Conservation (phyloP, 2,329 filamentous ascomycete genomes). For the Teratosphaeria zuluensis region DNA sequence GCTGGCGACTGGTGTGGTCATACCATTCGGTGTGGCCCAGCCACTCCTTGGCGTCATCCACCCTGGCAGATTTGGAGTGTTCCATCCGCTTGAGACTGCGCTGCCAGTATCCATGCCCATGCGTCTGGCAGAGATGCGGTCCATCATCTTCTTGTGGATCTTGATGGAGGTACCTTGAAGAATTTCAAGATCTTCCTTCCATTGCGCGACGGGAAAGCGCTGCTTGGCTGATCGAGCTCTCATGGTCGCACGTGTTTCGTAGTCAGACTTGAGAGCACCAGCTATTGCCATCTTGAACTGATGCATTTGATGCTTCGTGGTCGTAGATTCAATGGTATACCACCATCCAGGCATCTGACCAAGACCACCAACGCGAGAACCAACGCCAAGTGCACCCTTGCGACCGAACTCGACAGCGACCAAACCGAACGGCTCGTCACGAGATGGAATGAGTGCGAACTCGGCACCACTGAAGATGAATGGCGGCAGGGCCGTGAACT, state of each 20-base stretch:
- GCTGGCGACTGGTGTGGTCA: constrained; percentile 23
- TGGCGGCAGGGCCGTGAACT: constrained; percentile 57
- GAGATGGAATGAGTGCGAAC: constrained; percentile 57
- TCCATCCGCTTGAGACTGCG: constrained; percentile 23
- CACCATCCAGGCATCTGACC: constrained; percentile 66
- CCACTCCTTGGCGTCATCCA: constrained; percentile 34
- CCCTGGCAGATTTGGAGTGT: constrained; percentile 23
- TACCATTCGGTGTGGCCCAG: constrained; percentile 33
- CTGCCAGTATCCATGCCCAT: constrained; percentile 23
- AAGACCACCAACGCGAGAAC: constrained; percentile 55
- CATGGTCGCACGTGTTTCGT: constrained; percentile 50
- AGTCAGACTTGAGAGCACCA: constrained; percentile 49
- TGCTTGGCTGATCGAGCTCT: constrained; percentile 55
- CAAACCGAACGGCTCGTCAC: constrained; percentile 60
- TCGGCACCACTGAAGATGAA: constrained; percentile 60
- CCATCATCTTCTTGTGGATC: constrained; percentile 41
- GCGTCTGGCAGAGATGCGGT: constrained; percentile 27
- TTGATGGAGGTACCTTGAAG: constrained; percentile 52
- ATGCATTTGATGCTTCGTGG: constrained; percentile 52
- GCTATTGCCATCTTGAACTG: constrained; percentile 57
- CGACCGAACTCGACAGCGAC: constrained; percentile 61
- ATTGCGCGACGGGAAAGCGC: constrained; percentile 57
- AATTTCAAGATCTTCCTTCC: constrained; percentile 55
- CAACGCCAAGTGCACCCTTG: constrained; percentile 58
- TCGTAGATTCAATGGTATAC: constrained; percentile 58